phyloP scores from a whole-genome alignment of 441 rosid species.

The Macaranga tanarius region DNA sequence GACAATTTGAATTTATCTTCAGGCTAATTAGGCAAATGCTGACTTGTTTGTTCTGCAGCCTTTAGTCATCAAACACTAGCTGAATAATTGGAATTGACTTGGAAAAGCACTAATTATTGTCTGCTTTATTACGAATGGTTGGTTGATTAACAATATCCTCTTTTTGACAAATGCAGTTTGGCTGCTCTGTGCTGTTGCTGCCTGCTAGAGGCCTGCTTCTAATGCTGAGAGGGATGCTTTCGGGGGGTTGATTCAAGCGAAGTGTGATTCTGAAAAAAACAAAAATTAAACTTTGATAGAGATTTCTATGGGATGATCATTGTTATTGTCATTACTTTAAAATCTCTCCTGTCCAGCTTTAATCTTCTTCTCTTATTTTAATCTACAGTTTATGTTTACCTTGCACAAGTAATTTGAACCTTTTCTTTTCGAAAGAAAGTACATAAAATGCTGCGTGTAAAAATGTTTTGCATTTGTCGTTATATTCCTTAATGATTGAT shows the following conservation, averaged over 20 bases:
- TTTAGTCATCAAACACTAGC: not conserved
- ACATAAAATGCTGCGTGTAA: not conserved
- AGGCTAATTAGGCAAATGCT: not conserved
- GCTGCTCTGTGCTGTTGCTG: constrained; percentile 66
- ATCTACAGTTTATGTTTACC: not conserved
- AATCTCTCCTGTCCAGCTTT: not conserved
- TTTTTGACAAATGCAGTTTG: constrained; percentile 36
- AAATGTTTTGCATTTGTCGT: too few relatives aligned
- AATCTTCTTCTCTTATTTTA: not conserved
- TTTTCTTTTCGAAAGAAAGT: constrained; percentile 11
- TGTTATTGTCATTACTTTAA: not conserved
- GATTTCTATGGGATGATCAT: not conserved
- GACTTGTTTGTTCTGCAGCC: not conserved
- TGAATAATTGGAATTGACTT: not conserved
- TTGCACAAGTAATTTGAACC: constrained; percentile 26
- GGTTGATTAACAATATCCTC: not conserved
- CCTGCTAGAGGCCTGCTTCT: constrained; percentile 54
- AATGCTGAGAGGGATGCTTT: constrained; percentile 1
- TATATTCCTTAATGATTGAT: not conserved
- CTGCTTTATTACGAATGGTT: not conserved
- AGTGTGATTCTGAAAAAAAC: constrained; percentile 9
- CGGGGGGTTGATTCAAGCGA: not conserved
- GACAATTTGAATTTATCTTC: not conserved
- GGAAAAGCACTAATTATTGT: not conserved
- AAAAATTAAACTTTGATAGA: not conserved